Base-by-base conservation (phyloP, 2,329 filamentous ascomycete species). In the Diaporthe batatas region DNA sequence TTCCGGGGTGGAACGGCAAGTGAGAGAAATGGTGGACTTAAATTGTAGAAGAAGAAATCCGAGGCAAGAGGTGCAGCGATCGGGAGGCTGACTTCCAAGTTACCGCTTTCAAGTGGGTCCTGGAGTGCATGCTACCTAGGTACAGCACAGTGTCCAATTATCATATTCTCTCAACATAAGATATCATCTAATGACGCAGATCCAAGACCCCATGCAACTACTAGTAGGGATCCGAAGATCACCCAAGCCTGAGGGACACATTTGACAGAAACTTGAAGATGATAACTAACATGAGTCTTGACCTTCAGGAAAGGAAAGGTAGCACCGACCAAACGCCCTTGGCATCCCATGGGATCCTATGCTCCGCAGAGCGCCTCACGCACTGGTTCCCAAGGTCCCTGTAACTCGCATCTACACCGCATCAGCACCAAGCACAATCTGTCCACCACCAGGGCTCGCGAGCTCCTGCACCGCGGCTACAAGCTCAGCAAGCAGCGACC, bases 401-500 rank as follows among this genome's bases (percentile, higher is more conserved):
- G 2, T 4, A n/a, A 14, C 11, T 64, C 29, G 47, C 7, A 3
- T 5, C 29, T 34, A 16, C 25, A 25, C 1, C 25, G 12, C 11
- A 7, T n/a, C 11, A 4, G 12, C 4, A 0, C 16, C 59, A 32
- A 55, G 44, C n/a, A 68, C 21, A 21, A 62, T 25, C n/a, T 29
- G 23, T 1, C 39, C 57, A 10, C 32, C 53, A 6, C 21, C 16
- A 8, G 58, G 34, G 1, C 14, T 42, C 6, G 42, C 49, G n/a
- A 74, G 72, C 25, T 70, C 73, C 59, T 53, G 57, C 14, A 80
- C 76, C 16, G 71, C 69, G 16, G 34, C 69, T 18, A 69, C 76
- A 44, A 81, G 69, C 68, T 81, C 82, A 21, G 75, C 77, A 57
- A 85, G 72, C 11, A 84, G 75, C 25, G 78, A 78, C 29, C 81